Percentiles rank a stretch among this genome's conserved stretches.
Evolutionary conservation across 2,329 filamentous ascomycete species (phyloP).

Genomic region (Thielaviopsis punctulata): DNA sequence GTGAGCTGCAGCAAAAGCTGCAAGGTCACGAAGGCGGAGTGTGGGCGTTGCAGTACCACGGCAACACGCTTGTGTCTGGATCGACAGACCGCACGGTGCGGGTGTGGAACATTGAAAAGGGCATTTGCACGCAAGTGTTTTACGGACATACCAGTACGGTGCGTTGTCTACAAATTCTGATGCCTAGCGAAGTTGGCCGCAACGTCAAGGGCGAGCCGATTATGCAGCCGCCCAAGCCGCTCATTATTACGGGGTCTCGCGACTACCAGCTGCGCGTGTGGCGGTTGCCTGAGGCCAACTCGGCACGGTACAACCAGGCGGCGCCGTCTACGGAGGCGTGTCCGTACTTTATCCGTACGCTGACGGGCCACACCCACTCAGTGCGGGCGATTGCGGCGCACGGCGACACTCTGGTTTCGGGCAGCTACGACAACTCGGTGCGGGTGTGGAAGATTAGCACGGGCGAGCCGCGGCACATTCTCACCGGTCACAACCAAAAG

Average conservation of each 20-base stretch:
- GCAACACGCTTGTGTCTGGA: conserved; percentile 85
- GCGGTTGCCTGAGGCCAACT: conserved; percentile 71
- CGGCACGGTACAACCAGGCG: conserved; percentile 62
- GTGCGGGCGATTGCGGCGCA: conserved; percentile 92
- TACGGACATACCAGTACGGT: conserved; percentile 97
- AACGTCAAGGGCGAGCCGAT: conserved; percentile 54
- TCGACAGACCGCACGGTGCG: conserved; percentile 94
- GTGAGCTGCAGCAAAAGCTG: conserved; percentile 63
- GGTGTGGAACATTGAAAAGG: conserved; percentile 96
- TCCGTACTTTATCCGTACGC: conserved; percentile 80
- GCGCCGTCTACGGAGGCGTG: conserved; percentile 58
- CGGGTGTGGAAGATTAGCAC: conserved; percentile 96
- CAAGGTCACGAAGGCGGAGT: conserved; percentile 93
- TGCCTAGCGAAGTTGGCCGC: conserved; percentile 63
- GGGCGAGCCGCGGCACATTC: conserved; percentile 66
- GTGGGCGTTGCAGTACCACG: conserved; percentile 93
- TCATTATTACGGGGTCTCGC: conserved; percentile 93
- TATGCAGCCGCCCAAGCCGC: conserved; percentile 82
- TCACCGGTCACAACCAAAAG: conserved; percentile 78
- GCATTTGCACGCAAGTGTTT: conserved; percentile 85
- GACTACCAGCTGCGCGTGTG: conserved; percentile 90
- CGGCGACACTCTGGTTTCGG: conserved; percentile 88
- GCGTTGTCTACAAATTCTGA: conserved; percentile 82
- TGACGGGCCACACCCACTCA: conserved; percentile 78
- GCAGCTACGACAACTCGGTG: conserved; percentile 90